Evolutionary conservation across 495 filamentous ascomycete species (phyloP).

Genomic region (Penicillium mononematosum): DNA sequence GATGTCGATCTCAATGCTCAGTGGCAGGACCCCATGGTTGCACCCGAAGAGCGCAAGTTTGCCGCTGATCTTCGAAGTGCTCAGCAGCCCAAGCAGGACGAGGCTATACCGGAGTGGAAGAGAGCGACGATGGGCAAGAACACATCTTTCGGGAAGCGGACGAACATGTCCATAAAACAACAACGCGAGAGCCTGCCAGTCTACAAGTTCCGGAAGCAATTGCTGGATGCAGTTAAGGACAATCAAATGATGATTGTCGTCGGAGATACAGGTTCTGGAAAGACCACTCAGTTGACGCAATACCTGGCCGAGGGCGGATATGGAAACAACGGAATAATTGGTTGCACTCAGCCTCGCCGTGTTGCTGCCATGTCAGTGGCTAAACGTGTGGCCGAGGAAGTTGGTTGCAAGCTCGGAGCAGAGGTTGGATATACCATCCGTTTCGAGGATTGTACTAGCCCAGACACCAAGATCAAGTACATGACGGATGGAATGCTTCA

Average conservation of each 20-base stretch:
- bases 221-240: conserved; percentile 81
- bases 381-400: conserved; percentile 94
- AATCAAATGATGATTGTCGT: conserved; percentile 96
- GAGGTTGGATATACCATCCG: conserved; percentile 98
- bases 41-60: conserved; percentile 79
- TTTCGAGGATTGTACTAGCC: conserved; percentile 91
- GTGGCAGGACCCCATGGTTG: conserved; percentile 96
- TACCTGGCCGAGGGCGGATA: conserved; percentile 93
- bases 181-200: conserved; percentile 90
- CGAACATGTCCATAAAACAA: conserved; percentile 90
- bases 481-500: conserved; percentile 99
- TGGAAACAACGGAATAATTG: conserved; percentile 85
- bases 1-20: conserved; percentile 85
- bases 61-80: conserved; percentile 73
- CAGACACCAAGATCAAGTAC: conserved; percentile 94
- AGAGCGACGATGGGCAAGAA: conserved; percentile 78
- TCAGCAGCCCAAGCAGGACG: conserved; percentile 54
- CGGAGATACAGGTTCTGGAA: conserved; percentile 95
- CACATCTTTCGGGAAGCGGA: conserved; percentile 78
- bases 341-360: conserved; percentile 95
- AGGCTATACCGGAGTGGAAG: conserved; percentile 90
- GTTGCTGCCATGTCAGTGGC: conserved; percentile 97
- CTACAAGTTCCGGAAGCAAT: conserved; percentile 81
- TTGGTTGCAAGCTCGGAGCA: conserved; percentile 84
- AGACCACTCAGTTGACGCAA: conserved; percentile 95